phyloP scores from a whole-genome alignment of 2,329 filamentous ascomycete genomes.

The Cadophora gregata region DNA sequence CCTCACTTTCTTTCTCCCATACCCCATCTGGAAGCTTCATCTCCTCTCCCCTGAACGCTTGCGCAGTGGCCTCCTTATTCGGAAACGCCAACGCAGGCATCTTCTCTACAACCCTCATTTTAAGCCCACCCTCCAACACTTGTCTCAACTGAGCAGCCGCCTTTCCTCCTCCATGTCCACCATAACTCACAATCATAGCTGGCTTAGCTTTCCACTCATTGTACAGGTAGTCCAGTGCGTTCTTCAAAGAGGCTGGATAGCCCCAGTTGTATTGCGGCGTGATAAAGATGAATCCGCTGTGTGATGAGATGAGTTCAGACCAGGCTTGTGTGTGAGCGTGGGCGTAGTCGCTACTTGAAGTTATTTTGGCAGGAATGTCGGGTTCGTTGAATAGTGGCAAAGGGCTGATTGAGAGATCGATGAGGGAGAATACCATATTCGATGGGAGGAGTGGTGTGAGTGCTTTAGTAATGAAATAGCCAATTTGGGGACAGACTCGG shows the following conservation, averaged over 20 bases:
- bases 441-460: slow-evolving; percentile 33
- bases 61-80: slow-evolving; percentile 36
- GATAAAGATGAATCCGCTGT: slow-evolving; percentile 50
- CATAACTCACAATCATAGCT: slow-evolving; percentile 53
- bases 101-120: slow-evolving; percentile 45
- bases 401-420: slow-evolving; percentile 51
- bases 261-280: slow-evolving; percentile 54
- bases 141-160: slow-evolving; percentile 46
- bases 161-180: slow-evolving; percentile 49
- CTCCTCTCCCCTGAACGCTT: slow-evolving; percentile 36
- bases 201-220: slow-evolving; percentile 54
- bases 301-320: slow-evolving; percentile 45
- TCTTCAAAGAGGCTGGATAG: slow-evolving; percentile 52
- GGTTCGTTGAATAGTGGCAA: slow-evolving; percentile 50
- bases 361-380: slow-evolving; percentile 45
- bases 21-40: slow-evolving; percentile 38
- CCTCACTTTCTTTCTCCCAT: slow-evolving; percentile 21
- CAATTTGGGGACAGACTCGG: slow-evolving; percentile 46
- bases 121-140: slow-evolving; percentile 44
- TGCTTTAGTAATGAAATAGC: slow-evolving; percentile 43
- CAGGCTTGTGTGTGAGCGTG: slow-evolving; percentile 47
- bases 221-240: slow-evolving; percentile 55
- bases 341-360: slow-evolving; percentile 43
- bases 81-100: slow-evolving; percentile 44
- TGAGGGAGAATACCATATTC: slow-evolving; percentile 37